Conservation (phyloP, 495 filamentous ascomycete genomes). For the Neurospora sp. region DNA sequence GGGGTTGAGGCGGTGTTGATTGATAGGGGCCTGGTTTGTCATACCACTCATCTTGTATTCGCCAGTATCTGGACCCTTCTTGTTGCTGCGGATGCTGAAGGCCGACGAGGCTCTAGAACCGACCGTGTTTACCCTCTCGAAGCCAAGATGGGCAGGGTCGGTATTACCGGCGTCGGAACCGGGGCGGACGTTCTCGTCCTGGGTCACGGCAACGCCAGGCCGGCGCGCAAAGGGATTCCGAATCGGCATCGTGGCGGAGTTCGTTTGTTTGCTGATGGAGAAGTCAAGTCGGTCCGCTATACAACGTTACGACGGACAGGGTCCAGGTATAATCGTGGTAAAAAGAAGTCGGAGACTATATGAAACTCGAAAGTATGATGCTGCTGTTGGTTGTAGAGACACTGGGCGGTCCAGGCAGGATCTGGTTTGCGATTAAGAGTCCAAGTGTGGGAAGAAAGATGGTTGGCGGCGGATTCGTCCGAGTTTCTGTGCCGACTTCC, state of each 20-base stretch:
- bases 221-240: conserved; percentile 63
- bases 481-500: background rate
- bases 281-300: background rate
- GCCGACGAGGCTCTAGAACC: conserved; percentile 48
- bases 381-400: background rate
- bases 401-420: background rate
- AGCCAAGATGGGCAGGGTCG: conserved; percentile 29
- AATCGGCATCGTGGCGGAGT: conserved; percentile 51
- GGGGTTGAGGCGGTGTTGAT: background rate
- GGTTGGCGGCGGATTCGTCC: background rate
- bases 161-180: conserved; percentile 21
- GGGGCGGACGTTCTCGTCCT: conserved; percentile 46
- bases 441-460: background rate
- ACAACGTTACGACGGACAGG: background rate
- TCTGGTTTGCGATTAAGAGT: background rate
- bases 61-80: conserved; percentile 45
- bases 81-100: conserved; percentile 50
- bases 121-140: conserved; percentile 44
- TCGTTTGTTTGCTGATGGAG: background rate
- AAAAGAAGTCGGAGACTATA: background rate
- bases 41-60: conserved; percentile 81
- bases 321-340: background rate
- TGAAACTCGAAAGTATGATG: background rate
- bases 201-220: conserved; percentile 33
- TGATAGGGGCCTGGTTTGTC: conserved; percentile 10